Conservation (phyloP, 441 rosid genomes). For the Euphorbia schlechtendalii region DNA sequence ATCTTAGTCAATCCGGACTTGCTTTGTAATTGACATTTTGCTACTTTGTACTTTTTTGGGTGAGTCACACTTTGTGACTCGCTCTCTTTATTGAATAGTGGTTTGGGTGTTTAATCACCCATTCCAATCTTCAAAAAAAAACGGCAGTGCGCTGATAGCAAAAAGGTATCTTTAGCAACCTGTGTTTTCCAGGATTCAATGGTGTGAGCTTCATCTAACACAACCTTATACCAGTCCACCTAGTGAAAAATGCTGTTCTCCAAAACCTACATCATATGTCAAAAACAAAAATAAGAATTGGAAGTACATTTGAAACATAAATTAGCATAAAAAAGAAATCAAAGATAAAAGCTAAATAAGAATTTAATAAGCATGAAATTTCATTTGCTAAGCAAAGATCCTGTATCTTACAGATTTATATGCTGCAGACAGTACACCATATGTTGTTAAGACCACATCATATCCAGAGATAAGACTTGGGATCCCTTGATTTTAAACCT, state of each 20-base stretch:
- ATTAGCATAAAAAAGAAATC: background rate
- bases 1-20: too few relatives aligned
- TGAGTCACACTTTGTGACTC: too few relatives aligned
- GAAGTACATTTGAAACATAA: background rate
- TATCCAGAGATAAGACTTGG: slow-evolving; percentile 37
- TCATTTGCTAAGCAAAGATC: background rate
- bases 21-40: too few relatives aligned
- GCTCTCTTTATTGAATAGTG: too few relatives aligned
- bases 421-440: slow-evolving; percentile 55
- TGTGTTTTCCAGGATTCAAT: slow-evolving; percentile 50
- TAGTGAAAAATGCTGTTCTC: slow-evolving; percentile 45
- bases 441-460: slow-evolving; percentile 69
- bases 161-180: slow-evolving; percentile 48
- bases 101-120: too few relatives aligned
- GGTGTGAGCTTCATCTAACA: slow-evolving; percentile 70
- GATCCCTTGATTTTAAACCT: slow-evolving; percentile 48
- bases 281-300: background rate
- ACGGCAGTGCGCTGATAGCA: slow-evolving; percentile 47
- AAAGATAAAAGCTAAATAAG: background rate
- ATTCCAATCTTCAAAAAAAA: too few relatives aligned
- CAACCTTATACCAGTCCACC: slow-evolving; percentile 60
- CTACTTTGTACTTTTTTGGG: too few relatives aligned
- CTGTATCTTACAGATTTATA: slow-evolving; percentile 43
- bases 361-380: slow-evolving; percentile 3
- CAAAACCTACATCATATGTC: slow-evolving; percentile 27